A percentile compares a stretch with the other conserved stretches of the same genome.
Evolutionary conservation across 768 basidiomycete genomes (phyloP).

Genomic region (Pleurotus eryngii): DNA sequence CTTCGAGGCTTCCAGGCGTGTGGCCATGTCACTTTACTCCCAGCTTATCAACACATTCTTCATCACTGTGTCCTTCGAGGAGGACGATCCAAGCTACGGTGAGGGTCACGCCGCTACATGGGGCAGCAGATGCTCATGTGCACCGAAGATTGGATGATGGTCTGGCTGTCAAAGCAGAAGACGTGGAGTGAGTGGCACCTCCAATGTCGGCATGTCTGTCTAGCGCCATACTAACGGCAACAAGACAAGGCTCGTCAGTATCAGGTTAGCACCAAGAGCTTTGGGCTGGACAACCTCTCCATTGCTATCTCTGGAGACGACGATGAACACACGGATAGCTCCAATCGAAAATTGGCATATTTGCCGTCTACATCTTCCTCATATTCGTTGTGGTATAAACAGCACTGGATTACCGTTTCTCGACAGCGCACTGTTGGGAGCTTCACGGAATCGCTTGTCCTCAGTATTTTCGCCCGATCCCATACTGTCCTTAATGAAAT

Average conservation of each 20-base stretch:
- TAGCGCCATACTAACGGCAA: too few relatives aligned
- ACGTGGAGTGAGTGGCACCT: conserved; percentile 41
- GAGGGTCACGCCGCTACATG: not conserved
- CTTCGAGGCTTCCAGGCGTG: conserved; percentile 46
- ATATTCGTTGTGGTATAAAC: conserved; percentile 47
- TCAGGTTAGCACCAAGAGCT: conserved; percentile 37
- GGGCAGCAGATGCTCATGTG: not conserved
- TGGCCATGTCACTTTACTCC: conserved; percentile 31
- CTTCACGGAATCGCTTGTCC: conserved; percentile 31
- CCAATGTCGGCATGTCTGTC: too few relatives aligned
- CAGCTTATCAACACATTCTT: conserved; percentile 41
- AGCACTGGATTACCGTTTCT: conserved; percentile 38
- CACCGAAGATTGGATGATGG: conserved; percentile 52
- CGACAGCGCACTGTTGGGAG: conserved; percentile 32
- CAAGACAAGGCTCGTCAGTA: conserved; percentile 43
- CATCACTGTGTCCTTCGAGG: conserved; percentile 48
- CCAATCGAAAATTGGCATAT: conserved; percentile 35
- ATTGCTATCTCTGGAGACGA: conserved; percentile 1
- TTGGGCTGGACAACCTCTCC: conserved; percentile 2
- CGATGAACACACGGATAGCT: conserved; percentile 14
- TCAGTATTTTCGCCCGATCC: conserved; percentile 48
- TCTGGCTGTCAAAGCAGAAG: conserved; percentile 55
- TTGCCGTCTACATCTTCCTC: conserved; percentile 37
- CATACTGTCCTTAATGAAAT: conserved; percentile 46
- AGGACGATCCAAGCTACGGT: conserved; percentile 30